Conservation (phyloP, 257 asterid species). For the Solanum commersonii region DNA sequence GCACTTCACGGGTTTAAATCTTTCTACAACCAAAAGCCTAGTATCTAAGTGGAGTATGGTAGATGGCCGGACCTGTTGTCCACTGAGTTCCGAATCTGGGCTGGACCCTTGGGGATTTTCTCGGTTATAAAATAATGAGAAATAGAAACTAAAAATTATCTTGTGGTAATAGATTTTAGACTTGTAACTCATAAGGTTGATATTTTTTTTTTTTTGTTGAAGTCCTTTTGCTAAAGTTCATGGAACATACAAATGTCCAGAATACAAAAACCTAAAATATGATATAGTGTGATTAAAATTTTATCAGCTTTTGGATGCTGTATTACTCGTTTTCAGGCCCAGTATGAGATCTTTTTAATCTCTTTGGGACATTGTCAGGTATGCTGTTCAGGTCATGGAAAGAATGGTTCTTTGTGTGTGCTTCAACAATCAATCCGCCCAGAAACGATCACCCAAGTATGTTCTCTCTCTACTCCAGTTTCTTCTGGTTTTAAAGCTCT, state of each 20-base stretch:
- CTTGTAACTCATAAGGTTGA: background rate
- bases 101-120: background rate
- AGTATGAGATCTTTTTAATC: background rate
- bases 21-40: background rate
- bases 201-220: background rate
- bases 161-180: background rate
- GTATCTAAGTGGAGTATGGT: background rate
- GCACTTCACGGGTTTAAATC: background rate
- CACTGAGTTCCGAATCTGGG: background rate
- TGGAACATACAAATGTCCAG: background rate
- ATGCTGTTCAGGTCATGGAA: slow-evolving; percentile 99
- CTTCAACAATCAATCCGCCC: slow-evolving; percentile 96
- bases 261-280: background rate
- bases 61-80: background rate
- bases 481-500: background rate
- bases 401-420: slow-evolving; percentile 85
- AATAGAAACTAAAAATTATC: background rate
- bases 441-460: slow-evolving; percentile 83
- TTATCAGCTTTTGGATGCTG: background rate
- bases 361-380: slow-evolving; percentile 50
- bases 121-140: background rate
- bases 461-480: slow-evolving; percentile 14
- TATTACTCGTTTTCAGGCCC: background rate
- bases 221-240: background rate
- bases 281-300: background rate